Evolutionary conservation across 169 alveolate genomes (phyloP).

Genomic region (Neospora caninum): DNA sequence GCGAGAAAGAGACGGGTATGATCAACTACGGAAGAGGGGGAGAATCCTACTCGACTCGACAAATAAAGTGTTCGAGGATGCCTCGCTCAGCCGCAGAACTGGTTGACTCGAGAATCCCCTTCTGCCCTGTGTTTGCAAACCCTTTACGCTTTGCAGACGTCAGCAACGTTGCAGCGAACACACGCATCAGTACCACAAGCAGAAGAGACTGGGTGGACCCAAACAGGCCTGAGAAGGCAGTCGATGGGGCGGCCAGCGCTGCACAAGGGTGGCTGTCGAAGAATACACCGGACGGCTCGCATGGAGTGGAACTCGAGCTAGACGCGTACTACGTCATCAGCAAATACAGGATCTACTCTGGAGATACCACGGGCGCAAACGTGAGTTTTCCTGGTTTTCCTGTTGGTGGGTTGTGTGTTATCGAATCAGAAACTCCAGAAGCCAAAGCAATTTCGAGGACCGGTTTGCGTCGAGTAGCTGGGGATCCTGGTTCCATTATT

Average conservation of each 20-base stretch:
- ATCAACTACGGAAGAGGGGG: too few relatives aligned
- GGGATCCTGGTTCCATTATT: too few relatives aligned
- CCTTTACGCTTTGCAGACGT: neutral
- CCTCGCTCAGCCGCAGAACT: too few relatives aligned
- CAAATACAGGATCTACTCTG: conserved; percentile 40
- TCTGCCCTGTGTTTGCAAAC: neutral
- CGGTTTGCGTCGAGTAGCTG: too few relatives aligned
- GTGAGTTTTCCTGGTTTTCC: neutral
- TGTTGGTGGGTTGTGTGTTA: neutral
- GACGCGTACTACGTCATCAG: conserved; percentile 43
- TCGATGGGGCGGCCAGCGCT: conserved; percentile 25
- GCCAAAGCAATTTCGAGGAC: too few relatives aligned
- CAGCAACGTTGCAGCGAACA: neutral
- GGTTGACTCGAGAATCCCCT: too few relatives aligned
- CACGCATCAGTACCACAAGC: neutral
- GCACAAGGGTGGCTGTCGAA: conserved; percentile 59
- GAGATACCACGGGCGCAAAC: neutral
- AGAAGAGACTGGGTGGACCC: conserved; percentile 48
- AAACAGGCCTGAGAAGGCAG: conserved; percentile 48
- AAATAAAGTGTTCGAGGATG: too few relatives aligned
- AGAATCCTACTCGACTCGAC: too few relatives aligned
- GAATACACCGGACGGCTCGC: conserved; percentile 7
- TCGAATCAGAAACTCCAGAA: too few relatives aligned
- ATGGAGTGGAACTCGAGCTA: conserved; percentile 42
- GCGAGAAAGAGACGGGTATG: too few relatives aligned